Base-by-base conservation (phyloP, 176 grass and related monocot species). In the Thinopyrum elongatum region DNA sequence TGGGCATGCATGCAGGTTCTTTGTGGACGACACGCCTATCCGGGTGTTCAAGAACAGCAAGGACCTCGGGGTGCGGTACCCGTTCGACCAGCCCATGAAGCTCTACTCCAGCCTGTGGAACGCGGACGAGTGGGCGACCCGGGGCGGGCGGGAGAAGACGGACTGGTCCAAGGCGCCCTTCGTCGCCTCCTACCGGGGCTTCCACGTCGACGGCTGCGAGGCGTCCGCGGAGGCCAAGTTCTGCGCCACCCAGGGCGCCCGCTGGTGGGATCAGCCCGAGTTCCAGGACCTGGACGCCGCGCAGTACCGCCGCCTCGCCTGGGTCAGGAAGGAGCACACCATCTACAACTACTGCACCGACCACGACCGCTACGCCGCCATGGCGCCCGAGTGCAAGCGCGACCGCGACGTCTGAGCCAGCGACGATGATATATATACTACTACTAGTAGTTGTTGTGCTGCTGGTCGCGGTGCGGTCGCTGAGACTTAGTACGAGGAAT, bases 271-370 rank as follows among this genome's bases (percentile, higher is more conserved):
- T 38, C 86, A 93, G 84, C 65, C 59, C 4, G 94, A 87, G 83
- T 95, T 95, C 81, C 51, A 46, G 49, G 91, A 95, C 82, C 90
- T 95, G 60, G 94, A 95, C 76, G 86, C 9, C 72, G 65, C 38
- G 6, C 91, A 95, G 81, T 93, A 93, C 51, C 74, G 81, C 30
- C 84, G 76, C 21, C 88, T 95, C 15, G 35, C 15, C 1, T 85
- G 85, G 67, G 94, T 93, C 10, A 46, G 38, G 60, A 0, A 31
- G 53, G 8, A 65, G 69, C 6, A 90, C 68, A 96, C 91, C 76
- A 96, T 96, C 74, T 96, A 96, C 67, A 96, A 96, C 89, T 96
- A 93, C 84, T 96, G 91, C 87, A 90, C 87, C 15, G 91, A 93
- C 15, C 46, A 68, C 2, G 68, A 85, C 0, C 80, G 94, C 0